Evolutionary conservation across 306 rosid species (phyloP).

Genomic region (Sindora glabra): DNA sequence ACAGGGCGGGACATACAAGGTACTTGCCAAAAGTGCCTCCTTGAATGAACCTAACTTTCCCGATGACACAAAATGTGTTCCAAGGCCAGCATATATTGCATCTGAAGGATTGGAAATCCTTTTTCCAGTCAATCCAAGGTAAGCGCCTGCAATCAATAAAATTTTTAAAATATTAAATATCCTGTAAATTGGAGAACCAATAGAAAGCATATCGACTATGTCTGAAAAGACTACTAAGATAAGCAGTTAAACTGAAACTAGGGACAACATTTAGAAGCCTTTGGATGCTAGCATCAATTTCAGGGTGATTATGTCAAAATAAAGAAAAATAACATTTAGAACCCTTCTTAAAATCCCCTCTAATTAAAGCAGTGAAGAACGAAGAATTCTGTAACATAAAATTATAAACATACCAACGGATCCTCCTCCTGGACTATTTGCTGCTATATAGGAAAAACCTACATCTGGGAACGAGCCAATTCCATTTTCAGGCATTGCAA

Average conservation of each 20-base stretch:
- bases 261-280: too few relatives aligned
- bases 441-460: constrained; percentile 90
- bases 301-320: too few relatives aligned
- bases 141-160: constrained; percentile 59
- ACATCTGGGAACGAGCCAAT: constrained; percentile 96
- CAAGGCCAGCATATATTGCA: constrained; percentile 82
- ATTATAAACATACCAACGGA: constrained; percentile 61
- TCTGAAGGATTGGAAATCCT: constrained; percentile 78
- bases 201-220: too few relatives aligned
- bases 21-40: constrained; percentile 73
- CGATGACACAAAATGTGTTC: constrained; percentile 90
- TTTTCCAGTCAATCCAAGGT: constrained; percentile 95
- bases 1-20: constrained; percentile 52
- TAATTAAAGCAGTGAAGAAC: constrained; percentile 4
- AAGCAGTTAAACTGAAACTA: too few relatives aligned
- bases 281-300: too few relatives aligned
- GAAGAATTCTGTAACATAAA: not conserved
- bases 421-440: constrained; percentile 94
- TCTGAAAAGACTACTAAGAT: too few relatives aligned
- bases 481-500: constrained; percentile 99
- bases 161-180: too few relatives aligned
- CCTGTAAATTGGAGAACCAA: too few relatives aligned
- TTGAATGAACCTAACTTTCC: constrained; percentile 70
- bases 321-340: too few relatives aligned
- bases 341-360: too few relatives aligned